These are phyloP conservation scores for Bassia scoparia DNA, from an alignment of 148 eudicot genomes.

Conservation along the genomic window DNA sequence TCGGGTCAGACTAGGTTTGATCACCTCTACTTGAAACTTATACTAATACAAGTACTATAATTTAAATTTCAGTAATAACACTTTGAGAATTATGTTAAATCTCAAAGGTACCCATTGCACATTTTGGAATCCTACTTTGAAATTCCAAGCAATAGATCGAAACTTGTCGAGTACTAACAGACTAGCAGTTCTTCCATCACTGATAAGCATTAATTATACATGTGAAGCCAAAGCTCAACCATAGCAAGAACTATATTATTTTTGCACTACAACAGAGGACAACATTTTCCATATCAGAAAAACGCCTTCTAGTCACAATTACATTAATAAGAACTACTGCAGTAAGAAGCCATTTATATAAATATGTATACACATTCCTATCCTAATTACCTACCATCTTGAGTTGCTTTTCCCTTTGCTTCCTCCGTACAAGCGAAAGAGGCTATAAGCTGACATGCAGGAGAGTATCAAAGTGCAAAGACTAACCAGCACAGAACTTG, in stretches of 20 bases:
- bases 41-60: too few relatives aligned
- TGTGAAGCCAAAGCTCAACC: background rate
- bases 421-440: conserved; percentile 82
- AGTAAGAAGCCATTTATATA: background rate
- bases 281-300: background rate
- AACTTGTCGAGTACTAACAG: background rate
- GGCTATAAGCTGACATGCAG: conserved; percentile 69
- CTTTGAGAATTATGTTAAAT: too few relatives aligned
- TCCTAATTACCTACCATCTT: conserved; percentile 40
- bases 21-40: too few relatives aligned
- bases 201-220: background rate
- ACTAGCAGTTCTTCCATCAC: background rate
- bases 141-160: background rate
- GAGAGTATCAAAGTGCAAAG: conserved; percentile 56
- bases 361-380: conserved; percentile 19
- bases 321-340: conserved; percentile 1
- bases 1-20: too few relatives aligned
- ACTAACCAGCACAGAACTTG: conserved; percentile 48
- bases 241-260: background rate
- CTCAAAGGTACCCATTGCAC: too few relatives aligned
- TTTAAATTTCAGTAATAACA: too few relatives aligned
- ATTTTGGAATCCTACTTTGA: background rate
- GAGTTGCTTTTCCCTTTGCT: conserved; percentile 48
- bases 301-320: background rate
- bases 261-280: background rate